Evolutionary conservation across 2,329 filamentous ascomycete genomes (phyloP).

Genomic region (Ophiosphaerella herpotricha): DNA sequence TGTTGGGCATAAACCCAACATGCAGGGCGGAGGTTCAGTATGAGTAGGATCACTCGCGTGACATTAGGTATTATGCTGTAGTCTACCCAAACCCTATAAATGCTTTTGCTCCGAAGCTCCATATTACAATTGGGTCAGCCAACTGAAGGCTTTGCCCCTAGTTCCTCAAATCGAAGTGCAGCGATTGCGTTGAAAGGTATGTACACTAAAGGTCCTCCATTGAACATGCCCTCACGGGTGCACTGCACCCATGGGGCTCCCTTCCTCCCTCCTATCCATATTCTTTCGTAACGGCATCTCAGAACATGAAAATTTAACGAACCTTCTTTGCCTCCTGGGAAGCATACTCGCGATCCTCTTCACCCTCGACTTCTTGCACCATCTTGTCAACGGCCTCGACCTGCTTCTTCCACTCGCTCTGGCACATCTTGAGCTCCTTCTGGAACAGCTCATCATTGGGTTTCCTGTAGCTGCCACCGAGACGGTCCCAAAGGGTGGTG

Average conservation of each 20-base stretch:
- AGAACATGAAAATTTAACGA: conserved; percentile 18
- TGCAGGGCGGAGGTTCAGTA: not conserved
- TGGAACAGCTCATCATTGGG: conserved; percentile 85
- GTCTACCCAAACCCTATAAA: not conserved
- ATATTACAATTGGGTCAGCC: conserved; percentile 7
- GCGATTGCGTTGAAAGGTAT: conserved; percentile 10
- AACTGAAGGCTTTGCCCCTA: not conserved
- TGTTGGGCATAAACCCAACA: not conserved
- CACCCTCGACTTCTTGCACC: conserved; percentile 72
- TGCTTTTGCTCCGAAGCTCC: not conserved
- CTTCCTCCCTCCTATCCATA: not conserved
- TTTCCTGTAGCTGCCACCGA: conserved; percentile 84
- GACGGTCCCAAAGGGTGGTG: conserved; percentile 87
- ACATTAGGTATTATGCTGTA: conserved; percentile 10
- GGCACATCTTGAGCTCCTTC: conserved; percentile 82
- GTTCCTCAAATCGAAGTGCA: conserved; percentile 10
- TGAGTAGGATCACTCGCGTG: conserved; percentile 2
- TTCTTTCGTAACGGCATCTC: conserved; percentile 10
- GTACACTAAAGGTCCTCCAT: conserved; percentile 3
- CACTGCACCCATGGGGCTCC: conserved; percentile 6
- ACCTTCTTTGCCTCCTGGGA: conserved; percentile 49
- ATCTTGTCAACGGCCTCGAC: conserved; percentile 75
- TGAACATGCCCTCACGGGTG: conserved; percentile 3
- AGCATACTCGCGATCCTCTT: conserved; percentile 53
- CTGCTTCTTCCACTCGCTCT: conserved; percentile 79